Percentiles rank a stretch among this genome's conserved stretches.
Evolutionary conservation across 352 stramenopile genomes (phyloP).

Genomic region (Globisporangium irregulare): DNA sequence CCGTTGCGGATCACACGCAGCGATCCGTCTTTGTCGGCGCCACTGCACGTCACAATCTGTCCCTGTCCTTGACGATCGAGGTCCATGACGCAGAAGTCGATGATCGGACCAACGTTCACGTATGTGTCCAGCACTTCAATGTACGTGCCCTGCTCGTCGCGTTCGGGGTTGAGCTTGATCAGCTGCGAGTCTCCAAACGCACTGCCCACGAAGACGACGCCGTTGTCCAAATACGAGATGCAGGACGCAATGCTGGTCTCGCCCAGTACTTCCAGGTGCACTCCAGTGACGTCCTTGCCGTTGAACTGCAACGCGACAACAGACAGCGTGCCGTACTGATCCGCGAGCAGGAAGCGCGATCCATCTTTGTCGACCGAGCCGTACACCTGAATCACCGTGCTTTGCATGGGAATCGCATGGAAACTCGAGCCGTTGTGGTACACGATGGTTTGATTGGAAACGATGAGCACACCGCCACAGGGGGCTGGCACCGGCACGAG

Average conservation of each 20-base stretch:
- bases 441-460: conserved; percentile 90
- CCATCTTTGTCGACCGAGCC: conserved; percentile 86
- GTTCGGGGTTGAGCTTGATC: conserved; percentile 88
- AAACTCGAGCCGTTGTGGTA: conserved; percentile 89
- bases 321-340: conserved; percentile 88
- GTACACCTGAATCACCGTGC: conserved; percentile 89
- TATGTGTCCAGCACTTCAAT: conserved; percentile 96
- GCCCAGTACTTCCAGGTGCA: conserved; percentile 94
- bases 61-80: conserved; percentile 92
- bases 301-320: conserved; percentile 86
- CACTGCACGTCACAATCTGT: conserved; percentile 96
- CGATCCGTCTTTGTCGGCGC: conserved; percentile 93
- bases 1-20: conserved; percentile 98
- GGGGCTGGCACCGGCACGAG: conserved; percentile 87
- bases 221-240: conserved; percentile 93
- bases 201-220: conserved; percentile 95
- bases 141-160: conserved; percentile 82
- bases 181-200: conserved; percentile 95
- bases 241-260: conserved; percentile 89
- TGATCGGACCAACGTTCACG: conserved; percentile 96
- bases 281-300: conserved; percentile 60
- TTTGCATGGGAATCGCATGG: conserved; percentile 90
- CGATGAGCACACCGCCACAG: conserved; percentile 85
- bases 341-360: conserved; percentile 85
- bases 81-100: conserved; percentile 98